Evolutionary conservation across 106 monocot species (phyloP), one percentile per base, ranked within the genome.

Genomic region (Hemerocallis citrina): DNA sequence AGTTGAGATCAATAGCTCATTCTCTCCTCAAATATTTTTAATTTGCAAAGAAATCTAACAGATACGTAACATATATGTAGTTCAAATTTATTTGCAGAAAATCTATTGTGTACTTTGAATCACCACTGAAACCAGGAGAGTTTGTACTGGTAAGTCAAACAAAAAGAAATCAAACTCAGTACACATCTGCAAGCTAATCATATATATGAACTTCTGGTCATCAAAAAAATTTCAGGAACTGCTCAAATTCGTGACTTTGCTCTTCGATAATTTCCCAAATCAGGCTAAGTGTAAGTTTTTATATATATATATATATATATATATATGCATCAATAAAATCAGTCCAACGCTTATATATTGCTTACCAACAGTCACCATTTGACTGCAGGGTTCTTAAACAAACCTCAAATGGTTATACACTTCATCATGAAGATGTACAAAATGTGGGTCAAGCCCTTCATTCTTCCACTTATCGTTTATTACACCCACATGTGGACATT

Each of bases 81-180:
- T 59, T 17, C 14, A 45, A 39, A 31, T 35, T 8, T 15, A 46
- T 33, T 55, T 68, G 51, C 81, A 85, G 89, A 65, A 75, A 82
- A 74, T 74, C 72, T 44, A 64, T 38, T 25, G 72, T 91, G 17
- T 79, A 82, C 30, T 51, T 44, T 5, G 86, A 91, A 66, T 68
- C 82, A 61, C 80, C 86, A 55, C n/a, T 91, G 22, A 91, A 83
- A 72, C 76, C 76, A 65, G 86, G 79, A 33, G 61, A 68, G 17
- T 12, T 74, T 25, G 68, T 59, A 7, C 41, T 83, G 44, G 86
- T 91, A 71, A 77, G 85, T 32, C 23, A 9, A 48, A 20, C 5
- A 16, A 30, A 27, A 34, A 59, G 16, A 20, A 23, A 41, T 30
- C 32, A 23, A 64, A 23, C 29, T 30, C 32, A 23, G 51, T 4